Conservation (phyloP, 1,284 basidiomycete genomes). For the Veloporphyrellus conicus region DNA sequence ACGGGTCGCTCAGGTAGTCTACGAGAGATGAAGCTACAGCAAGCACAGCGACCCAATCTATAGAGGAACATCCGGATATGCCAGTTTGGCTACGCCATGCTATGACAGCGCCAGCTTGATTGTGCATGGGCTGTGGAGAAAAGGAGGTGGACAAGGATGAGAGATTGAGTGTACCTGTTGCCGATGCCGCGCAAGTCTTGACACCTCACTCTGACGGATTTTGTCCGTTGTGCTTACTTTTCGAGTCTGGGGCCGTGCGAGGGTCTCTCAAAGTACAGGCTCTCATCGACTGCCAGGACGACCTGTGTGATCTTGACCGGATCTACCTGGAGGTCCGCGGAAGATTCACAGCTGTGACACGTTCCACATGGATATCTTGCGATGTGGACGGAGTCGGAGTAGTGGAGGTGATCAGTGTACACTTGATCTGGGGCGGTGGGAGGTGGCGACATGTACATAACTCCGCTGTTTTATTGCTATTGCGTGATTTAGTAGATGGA, state of each 20-base stretch:
- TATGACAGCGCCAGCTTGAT: slow-evolving; percentile 12
- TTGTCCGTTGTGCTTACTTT: slow-evolving; percentile 25
- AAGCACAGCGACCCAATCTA: slow-evolving; percentile 16
- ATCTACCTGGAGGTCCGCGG: slow-evolving; percentile 32
- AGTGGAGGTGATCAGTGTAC: slow-evolving; percentile 23
- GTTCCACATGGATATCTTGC: slow-evolving; percentile 33
- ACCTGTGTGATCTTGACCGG: slow-evolving; percentile 24
- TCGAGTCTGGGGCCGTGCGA: slow-evolving; percentile 13
- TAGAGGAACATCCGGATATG: slow-evolving; percentile 4
- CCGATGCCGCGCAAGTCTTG: slow-evolving; percentile 9
- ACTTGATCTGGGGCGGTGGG: slow-evolving; percentile 26
- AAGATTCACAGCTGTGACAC: slow-evolving; percentile 29
- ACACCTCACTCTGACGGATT: not conserved
- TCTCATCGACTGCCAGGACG: slow-evolving; percentile 22
- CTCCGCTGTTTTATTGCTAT: slow-evolving; percentile 19
- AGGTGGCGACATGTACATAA: slow-evolving; percentile 18
- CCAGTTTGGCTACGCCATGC: slow-evolving; percentile 1
- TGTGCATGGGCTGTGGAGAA: slow-evolving; percentile 20
- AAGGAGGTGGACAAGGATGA: slow-evolving; percentile 27
- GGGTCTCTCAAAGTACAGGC: slow-evolving; percentile 1
- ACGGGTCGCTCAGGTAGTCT: not conserved
- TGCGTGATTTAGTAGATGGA: slow-evolving; percentile 12
- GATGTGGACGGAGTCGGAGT: slow-evolving; percentile 31
- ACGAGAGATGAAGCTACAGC: slow-evolving; percentile 5
- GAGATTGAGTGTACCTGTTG: slow-evolving; percentile 20